Percentiles rank a stretch among this genome's conserved stretches.
Conservation (phyloP, 805 yeast genomes). For the Huiozyma sinensis region DNA sequence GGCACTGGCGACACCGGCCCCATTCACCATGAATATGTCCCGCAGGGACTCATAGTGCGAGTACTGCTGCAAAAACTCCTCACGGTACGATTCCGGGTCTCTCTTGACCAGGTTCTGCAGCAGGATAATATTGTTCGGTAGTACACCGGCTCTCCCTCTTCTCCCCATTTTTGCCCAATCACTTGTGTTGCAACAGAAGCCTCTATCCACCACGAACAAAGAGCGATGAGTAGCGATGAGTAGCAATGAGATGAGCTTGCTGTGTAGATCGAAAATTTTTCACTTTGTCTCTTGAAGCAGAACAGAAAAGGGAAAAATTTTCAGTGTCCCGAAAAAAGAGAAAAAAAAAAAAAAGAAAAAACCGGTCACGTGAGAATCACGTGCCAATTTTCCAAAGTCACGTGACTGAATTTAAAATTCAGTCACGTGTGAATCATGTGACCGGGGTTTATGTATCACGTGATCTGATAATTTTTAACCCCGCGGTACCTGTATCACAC, state of each 20-base stretch:
- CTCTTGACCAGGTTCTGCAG: constrained; percentile 86
- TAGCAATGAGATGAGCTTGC: constrained; percentile 9
- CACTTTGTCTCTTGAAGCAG: not conserved
- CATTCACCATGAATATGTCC: constrained; percentile 70
- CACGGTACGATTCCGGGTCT: constrained; percentile 89
- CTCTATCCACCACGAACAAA: too few relatives aligned
- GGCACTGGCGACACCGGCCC: constrained; percentile 26
- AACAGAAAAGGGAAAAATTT: not conserved
- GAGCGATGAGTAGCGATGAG: too few relatives aligned
- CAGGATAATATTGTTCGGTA: constrained; percentile 86
- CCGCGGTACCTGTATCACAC: too few relatives aligned
- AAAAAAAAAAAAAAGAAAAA: not conserved
- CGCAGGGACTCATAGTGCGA: constrained; percentile 85
- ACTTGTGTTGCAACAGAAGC: too few relatives aligned
- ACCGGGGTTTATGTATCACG: too few relatives aligned
- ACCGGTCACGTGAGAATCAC: not conserved
- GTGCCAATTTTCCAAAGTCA: not conserved
- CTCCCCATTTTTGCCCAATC: constrained; percentile 50
- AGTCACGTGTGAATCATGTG: too few relatives aligned
- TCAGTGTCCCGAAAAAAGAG: not conserved
- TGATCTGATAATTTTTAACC: too few relatives aligned
- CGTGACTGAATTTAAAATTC: too few relatives aligned
- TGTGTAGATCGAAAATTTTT: constrained; percentile 1
- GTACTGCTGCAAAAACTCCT: constrained; percentile 87
- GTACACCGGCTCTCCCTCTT: constrained; percentile 80